These are phyloP conservation scores for Tetrapyrgos nigripes DNA, from an alignment of 1,284 basidiomycete species.

Conservation along the genomic window DNA sequence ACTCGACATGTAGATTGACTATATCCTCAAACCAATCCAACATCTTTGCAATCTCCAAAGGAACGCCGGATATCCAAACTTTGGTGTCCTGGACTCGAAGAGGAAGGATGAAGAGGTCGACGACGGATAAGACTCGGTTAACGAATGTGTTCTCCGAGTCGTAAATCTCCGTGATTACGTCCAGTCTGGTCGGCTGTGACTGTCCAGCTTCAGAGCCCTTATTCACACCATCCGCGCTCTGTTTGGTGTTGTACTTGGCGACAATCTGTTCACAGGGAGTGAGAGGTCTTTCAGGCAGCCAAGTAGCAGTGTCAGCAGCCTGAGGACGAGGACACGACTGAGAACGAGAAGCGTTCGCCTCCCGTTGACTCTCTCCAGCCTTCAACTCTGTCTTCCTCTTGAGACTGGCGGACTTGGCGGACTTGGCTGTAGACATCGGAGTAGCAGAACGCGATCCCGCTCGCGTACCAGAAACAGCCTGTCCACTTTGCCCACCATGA, in stretches of 20 bases:
- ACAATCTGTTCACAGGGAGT: background rate
- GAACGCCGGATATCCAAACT: constrained; percentile 82
- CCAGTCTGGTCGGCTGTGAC: constrained; percentile 57
- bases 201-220: background rate
- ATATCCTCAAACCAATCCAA: constrained; percentile 91
- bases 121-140: constrained; percentile 63
- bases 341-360: too few relatives aligned
- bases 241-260: background rate
- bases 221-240: too few relatives aligned
- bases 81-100: constrained; percentile 72
- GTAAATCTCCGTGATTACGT: constrained; percentile 71
- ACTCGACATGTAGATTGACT: constrained; percentile 72
- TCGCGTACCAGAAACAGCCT: too few relatives aligned
- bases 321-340: too few relatives aligned
- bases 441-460: background rate
- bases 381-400: background rate
- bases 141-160: constrained; percentile 77
- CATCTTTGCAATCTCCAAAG: constrained; percentile 67
- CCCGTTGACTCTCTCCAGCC: too few relatives aligned
- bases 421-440: background rate
- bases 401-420: background rate
- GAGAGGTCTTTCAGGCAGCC: background rate
- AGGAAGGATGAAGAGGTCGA: constrained; percentile 76
- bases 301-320: too few relatives aligned
- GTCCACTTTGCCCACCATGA: too few relatives aligned